Evolutionary conservation across 2,329 filamentous ascomycete genomes (phyloP), one percentile per base, ranked within the genome.

Genomic region (Phialophora chinensis): DNA sequence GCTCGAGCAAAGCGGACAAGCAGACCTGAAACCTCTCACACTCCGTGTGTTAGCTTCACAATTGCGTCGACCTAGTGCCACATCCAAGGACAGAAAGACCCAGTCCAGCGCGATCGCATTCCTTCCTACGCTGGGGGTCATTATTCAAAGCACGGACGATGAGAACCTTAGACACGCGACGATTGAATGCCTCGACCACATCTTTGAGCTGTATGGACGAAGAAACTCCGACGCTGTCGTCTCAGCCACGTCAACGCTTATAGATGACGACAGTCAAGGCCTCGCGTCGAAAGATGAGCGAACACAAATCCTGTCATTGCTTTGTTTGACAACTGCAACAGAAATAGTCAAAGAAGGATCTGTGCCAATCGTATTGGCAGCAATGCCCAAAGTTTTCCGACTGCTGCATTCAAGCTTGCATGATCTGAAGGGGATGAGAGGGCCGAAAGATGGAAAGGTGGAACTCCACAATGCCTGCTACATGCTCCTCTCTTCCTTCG

Each of bases 141-240:
- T 96, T 54, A 87, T 99, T 66, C 84, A 89, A 63, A 86, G 90
- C 58, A 90, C 91, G 6, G 82, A 85, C 35, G 89, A 95, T 71
- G 86, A 90, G 61, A 84, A 88, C 31, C 90, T 95, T 77, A 93
- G 94, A 79, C 90, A 93, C 73, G 92, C 91, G 11, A 91, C 93
- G 0, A 89, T 99, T 68, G 88, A 89, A 42, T 98, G 94, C 73
- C 90, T 98, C 53, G 93, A 97, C 79, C 91, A 92, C 77, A 96
- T 99, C 69, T 87, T 91, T 2, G 93, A 97, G 79, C 94, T 94
- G 77, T 98, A 97, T 76, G 96, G 95, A 72, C 96, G 95, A 82
- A 96, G 93, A 77, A 91, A 97, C 74, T 84, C 90, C 1, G 87
- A 90, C 71, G 89, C 88, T 53, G 90, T 97, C 53, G 84, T 90